A percentile compares a stretch with the other conserved stretches of the same genome.
Evolutionary conservation across 2,329 filamentous ascomycete species (phyloP).

Genomic region (Eutypella sp.): DNA sequence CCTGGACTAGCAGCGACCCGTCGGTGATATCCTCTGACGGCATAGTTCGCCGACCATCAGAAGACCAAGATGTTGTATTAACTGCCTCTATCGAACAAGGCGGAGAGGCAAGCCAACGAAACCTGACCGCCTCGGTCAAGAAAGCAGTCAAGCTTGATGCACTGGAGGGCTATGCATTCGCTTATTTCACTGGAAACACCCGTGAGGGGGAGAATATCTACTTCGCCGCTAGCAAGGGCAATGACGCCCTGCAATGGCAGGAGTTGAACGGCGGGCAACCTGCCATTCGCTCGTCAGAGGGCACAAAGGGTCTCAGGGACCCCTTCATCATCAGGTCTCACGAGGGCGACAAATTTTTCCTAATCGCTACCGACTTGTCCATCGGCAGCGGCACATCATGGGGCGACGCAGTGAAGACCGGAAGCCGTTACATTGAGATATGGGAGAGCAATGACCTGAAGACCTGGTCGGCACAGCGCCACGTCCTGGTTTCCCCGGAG

Average conservation of each 20-base stretch:
- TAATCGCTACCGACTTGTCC: conserved; percentile 48
- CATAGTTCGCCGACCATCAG: conserved; percentile 25
- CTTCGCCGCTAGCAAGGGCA: conserved; percentile 46
- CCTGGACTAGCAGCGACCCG: conserved; percentile 31
- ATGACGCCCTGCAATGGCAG: conserved; percentile 46
- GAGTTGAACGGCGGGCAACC: conserved; percentile 45
- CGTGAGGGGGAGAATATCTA: conserved; percentile 46
- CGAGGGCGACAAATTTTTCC: conserved; percentile 46
- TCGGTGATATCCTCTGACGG: conserved; percentile 30
- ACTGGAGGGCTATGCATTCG: conserved; percentile 43
- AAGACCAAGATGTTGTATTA: conserved; percentile 25
- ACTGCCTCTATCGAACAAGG: conserved; percentile 29
- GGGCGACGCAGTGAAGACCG: conserved; percentile 40
- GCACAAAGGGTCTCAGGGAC: conserved; percentile 46
- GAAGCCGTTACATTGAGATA: conserved; percentile 46
- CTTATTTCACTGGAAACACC: conserved; percentile 45
- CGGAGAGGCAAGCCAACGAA: conserved; percentile 20
- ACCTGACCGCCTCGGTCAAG: conserved; percentile 24
- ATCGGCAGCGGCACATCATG: conserved; percentile 51
- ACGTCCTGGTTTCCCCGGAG: conserved; percentile 42
- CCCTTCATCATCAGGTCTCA: conserved; percentile 48
- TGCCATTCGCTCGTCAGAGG: conserved; percentile 38
- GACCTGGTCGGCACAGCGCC: conserved; percentile 46
- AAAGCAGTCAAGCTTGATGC: not conserved
- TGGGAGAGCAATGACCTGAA: conserved; percentile 48